A percentile compares a stretch with the other conserved stretches of the same genome.
phyloP scores from a whole-genome alignment of 768 basidiomycete species.

The Leccinum arenicola region DNA sequence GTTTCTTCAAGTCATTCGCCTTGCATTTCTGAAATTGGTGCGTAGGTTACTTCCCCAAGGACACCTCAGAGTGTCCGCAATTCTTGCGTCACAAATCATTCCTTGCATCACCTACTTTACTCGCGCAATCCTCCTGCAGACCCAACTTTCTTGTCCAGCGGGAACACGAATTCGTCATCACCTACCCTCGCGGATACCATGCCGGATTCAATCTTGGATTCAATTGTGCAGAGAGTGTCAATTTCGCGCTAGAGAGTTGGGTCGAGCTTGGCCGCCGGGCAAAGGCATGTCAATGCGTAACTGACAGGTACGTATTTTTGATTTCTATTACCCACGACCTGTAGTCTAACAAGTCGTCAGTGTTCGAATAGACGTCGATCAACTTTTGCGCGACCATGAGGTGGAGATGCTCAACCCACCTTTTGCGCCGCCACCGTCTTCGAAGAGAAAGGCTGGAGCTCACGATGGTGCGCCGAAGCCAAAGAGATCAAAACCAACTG shows the following conservation, averaged over 20 bases:
- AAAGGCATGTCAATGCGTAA: conserved; percentile 69
- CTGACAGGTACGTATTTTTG: conserved; percentile 56
- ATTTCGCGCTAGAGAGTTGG: conserved; percentile 96
- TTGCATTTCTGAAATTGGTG: conserved; percentile 2
- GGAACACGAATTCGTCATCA: conserved; percentile 94
- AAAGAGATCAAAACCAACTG: conserved; percentile 25
- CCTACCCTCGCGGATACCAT: conserved; percentile 93
- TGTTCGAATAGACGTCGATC: conserved; percentile 91
- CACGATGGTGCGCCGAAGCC: conserved; percentile 27
- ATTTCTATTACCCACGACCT: not conserved
- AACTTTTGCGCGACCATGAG: conserved; percentile 68
- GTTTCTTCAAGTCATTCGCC: conserved; percentile 13
- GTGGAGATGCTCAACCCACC: conserved; percentile 35
- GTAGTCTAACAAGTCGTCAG: conserved; percentile 38
- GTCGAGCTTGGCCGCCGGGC: conserved; percentile 83
- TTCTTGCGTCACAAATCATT: conserved; percentile 97
- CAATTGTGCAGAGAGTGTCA: conserved; percentile 96
- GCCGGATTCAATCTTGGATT: conserved; percentile 96
- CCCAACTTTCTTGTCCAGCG: conserved; percentile 91
- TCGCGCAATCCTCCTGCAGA: conserved; percentile 74
- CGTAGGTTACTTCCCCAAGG: conserved; percentile 85
- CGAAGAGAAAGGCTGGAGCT: conserved; percentile 40
- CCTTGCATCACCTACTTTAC: conserved; percentile 80
- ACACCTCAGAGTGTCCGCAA: conserved; percentile 81
- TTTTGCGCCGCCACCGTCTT: conserved; percentile 11